Conservation (phyloP, 192 early-diverging fungal species). For the Podila clonocystis region DNA sequence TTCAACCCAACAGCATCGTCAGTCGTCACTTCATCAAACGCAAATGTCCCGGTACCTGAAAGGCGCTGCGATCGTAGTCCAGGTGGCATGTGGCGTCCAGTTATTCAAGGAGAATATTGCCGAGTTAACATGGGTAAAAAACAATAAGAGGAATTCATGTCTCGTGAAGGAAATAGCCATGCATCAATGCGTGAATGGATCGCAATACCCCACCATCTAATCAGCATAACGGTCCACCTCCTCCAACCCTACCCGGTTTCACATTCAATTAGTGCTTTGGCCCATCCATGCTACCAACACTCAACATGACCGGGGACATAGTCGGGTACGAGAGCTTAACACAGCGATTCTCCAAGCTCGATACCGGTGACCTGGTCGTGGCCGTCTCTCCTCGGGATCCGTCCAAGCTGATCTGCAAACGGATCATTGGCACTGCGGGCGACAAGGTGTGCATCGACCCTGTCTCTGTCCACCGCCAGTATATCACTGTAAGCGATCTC, state of each 20-base stretch:
- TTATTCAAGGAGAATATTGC: constrained; percentile 77
- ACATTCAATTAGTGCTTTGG: constrained; percentile 69
- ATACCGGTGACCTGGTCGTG: constrained; percentile 84
- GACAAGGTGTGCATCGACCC: constrained; percentile 87
- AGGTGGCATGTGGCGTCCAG: constrained; percentile 75
- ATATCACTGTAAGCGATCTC: constrained; percentile 71
- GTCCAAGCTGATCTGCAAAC: constrained; percentile 76
- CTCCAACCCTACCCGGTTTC: neutral
- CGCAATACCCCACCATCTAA: neutral
- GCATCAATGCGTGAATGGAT: neutral
- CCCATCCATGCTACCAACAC: constrained; percentile 92
- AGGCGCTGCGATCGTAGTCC: constrained; percentile 53
- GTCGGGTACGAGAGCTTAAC: constrained; percentile 79
- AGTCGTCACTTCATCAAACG: neutral
- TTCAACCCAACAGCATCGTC: neutral
- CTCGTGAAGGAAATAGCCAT: neutral
- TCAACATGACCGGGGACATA: constrained; percentile 84
- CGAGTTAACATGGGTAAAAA: constrained; percentile 80
- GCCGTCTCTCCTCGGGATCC: constrained; percentile 78
- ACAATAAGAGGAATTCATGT: neutral
- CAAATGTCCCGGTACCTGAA: constrained; percentile 28
- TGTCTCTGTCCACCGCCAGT: constrained; percentile 62
- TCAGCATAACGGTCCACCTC: neutral
- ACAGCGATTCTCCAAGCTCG: constrained; percentile 58
- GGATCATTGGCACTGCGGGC: constrained; percentile 84